phyloP scores from a whole-genome alignment of 495 filamentous ascomycete genomes.

The Xylaria cubensis region DNA sequence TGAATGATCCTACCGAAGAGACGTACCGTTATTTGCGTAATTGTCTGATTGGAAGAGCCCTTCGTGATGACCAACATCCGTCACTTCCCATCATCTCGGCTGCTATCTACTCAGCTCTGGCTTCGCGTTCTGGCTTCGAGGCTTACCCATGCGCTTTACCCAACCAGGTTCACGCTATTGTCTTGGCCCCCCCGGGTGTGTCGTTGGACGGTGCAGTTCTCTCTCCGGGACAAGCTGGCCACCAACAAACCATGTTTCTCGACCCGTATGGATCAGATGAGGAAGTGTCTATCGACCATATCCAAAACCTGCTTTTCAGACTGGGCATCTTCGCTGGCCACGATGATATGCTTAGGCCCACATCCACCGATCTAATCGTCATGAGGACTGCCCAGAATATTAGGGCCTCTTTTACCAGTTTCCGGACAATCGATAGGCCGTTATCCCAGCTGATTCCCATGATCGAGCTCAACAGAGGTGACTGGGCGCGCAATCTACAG shows the following conservation, averaged over 20 bases:
- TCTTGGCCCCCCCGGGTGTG: slow-evolving; percentile 62
- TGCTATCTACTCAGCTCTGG: slow-evolving; percentile 55
- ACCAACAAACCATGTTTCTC: slow-evolving; percentile 70
- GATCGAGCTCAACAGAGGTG: slow-evolving; percentile 44
- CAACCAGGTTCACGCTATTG: slow-evolving; percentile 77
- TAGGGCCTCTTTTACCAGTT: slow-evolving; percentile 53
- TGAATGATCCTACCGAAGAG: slow-evolving; percentile 57
- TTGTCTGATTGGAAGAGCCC: slow-evolving; percentile 79
- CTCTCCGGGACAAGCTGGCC: slow-evolving; percentile 32
- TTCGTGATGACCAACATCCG: slow-evolving; percentile 71
- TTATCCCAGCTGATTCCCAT: slow-evolving; percentile 40
- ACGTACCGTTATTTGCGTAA: slow-evolving; percentile 82
- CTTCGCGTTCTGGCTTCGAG: slow-evolving; percentile 67
- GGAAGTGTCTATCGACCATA: slow-evolving; percentile 65
- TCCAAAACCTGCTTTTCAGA: slow-evolving; percentile 65
- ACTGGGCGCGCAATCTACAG: slow-evolving; percentile 61
- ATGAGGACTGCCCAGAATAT: slow-evolving; percentile 84
- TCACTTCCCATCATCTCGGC: slow-evolving; percentile 81
- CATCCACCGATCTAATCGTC: slow-evolving; percentile 69
- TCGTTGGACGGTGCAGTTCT: slow-evolving; percentile 65
- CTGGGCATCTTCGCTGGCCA: slow-evolving; percentile 67
- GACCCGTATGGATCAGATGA: slow-evolving; percentile 78
- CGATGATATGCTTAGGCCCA: slow-evolving; percentile 63
- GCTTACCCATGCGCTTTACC: slow-evolving; percentile 78
- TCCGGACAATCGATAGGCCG: slow-evolving; percentile 42